Evolutionary conservation across 441 rosid genomes (phyloP).

Genomic region (Erodium chrysanthum): DNA sequence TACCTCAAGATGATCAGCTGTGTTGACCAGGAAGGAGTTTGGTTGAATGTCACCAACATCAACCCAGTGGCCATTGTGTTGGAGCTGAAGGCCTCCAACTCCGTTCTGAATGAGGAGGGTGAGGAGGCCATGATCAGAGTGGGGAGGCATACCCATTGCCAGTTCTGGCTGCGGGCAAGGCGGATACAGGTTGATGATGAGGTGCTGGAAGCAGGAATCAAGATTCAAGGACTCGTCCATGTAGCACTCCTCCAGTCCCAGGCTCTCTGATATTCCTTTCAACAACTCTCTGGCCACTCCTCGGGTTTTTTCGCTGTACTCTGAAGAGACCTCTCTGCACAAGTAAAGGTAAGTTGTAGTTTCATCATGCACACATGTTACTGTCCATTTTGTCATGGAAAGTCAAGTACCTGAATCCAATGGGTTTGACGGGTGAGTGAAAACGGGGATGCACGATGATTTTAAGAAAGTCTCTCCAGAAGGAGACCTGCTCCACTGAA

Average conservation of each 20-base stretch:
- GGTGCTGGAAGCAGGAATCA: constrained; percentile 26
- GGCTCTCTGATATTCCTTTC: constrained; percentile 28
- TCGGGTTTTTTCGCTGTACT: constrained; percentile 20
- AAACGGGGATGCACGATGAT: constrained; percentile 32
- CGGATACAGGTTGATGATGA: constrained; percentile 35
- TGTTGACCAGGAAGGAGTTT: constrained; percentile 35
- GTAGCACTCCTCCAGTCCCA: constrained; percentile 29
- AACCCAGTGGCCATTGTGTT: constrained; percentile 32
- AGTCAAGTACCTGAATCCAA: constrained; percentile 29
- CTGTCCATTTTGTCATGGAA: too few relatives aligned
- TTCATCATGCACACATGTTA: too few relatives aligned
- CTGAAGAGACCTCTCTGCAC: not conserved
- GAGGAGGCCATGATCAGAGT: constrained; percentile 33
- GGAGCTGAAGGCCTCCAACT: constrained; percentile 29
- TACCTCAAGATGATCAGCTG: constrained; percentile 40
- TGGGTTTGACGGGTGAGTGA: constrained; percentile 33
- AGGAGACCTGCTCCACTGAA: constrained; percentile 29
- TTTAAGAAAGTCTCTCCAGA: constrained; percentile 50
- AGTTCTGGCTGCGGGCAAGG: constrained; percentile 40
- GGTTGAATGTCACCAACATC: constrained; percentile 18
- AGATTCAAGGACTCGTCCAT: constrained; percentile 26
- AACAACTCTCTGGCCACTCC: constrained; percentile 20
- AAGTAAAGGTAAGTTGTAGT: too few relatives aligned
- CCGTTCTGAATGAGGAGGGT: constrained; percentile 29
- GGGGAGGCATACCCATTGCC: constrained; percentile 36